Percentiles rank a stretch among this genome's conserved stretches.
phyloP scores from a whole-genome alignment of 139 green algal genomes.

The Asterochloris erici region DNA sequence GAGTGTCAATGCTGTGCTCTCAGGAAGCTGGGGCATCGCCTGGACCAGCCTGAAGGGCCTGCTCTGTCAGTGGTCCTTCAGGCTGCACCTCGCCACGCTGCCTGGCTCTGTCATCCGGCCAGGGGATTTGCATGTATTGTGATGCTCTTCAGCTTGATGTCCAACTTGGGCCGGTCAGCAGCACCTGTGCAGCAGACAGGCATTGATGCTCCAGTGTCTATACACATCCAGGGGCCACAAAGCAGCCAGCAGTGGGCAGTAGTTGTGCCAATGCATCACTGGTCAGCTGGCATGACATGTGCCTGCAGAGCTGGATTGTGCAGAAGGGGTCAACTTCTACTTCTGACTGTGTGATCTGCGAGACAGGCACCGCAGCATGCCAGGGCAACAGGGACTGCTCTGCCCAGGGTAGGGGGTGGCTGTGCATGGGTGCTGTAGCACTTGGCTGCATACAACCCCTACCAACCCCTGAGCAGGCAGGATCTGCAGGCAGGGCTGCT shows the following conservation, averaged over 20 bases:
- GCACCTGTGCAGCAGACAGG: conserved; percentile 16
- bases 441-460: too few relatives aligned
- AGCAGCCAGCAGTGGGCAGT: not conserved
- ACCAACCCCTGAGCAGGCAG: too few relatives aligned
- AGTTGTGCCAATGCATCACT: not conserved
- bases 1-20: not conserved
- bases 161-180: conserved; percentile 66
- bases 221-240: not conserved
- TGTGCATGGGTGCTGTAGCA: too few relatives aligned
- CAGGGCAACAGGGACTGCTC: too few relatives aligned
- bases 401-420: too few relatives aligned
- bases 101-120: conserved; percentile 34
- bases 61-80: not conserved
- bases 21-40: not conserved
- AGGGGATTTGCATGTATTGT: conserved; percentile 89
- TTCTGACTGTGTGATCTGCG: not conserved
- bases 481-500: too few relatives aligned
- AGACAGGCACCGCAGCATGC: too few relatives aligned
- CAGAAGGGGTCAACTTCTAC: not conserved
- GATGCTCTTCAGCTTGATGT: conserved; percentile 73
- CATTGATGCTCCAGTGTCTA: not conserved
- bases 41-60: too few relatives aligned
- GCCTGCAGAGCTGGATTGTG: not conserved
- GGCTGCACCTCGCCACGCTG: not conserved
- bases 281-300: not conserved